Evolutionary conservation across 345 rosid species (phyloP).

Genomic region (Aurinia saxatilis): DNA sequence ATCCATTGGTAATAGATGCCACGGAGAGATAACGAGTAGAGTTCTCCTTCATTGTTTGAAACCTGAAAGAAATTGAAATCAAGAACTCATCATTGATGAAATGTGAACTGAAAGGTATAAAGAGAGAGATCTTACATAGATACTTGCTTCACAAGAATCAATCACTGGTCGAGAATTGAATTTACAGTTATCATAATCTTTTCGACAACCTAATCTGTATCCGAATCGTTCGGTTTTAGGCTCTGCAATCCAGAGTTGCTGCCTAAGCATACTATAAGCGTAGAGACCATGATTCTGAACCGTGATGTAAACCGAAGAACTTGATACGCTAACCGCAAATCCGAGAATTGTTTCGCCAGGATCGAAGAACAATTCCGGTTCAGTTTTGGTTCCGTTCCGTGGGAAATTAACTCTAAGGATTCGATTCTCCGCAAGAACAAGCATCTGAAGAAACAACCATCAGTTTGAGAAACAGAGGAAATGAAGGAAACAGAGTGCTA

Average conservation of each 20-base stretch:
- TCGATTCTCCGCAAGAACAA: slow-evolving; percentile 66
- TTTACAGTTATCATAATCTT: slow-evolving; percentile 45
- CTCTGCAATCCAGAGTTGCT: slow-evolving; percentile 72
- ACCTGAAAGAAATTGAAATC: slow-evolving; percentile 40
- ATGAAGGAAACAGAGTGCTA: background rate
- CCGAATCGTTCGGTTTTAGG: slow-evolving; percentile 51
- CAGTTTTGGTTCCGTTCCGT: slow-evolving; percentile 36
- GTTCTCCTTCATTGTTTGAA: slow-evolving; percentile 64
- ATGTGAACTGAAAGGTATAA: background rate
- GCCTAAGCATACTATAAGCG: slow-evolving; percentile 32
- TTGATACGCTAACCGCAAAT: slow-evolving; percentile 50
- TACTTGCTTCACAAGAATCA: slow-evolving; percentile 66
- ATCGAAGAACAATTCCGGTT: slow-evolving; percentile 49
- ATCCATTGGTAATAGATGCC: slow-evolving; percentile 64
- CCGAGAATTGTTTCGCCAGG: slow-evolving; percentile 59
- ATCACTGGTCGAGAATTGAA: slow-evolving; percentile 60
- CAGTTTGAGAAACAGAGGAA: background rate
- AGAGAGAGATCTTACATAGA: slow-evolving; percentile 45
- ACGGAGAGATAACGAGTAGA: slow-evolving; percentile 68
- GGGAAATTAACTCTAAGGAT: slow-evolving; percentile 42
- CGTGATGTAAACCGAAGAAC: slow-evolving; percentile 54
- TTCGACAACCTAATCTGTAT: slow-evolving; percentile 62
- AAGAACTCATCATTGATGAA: background rate
- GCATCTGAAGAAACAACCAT: slow-evolving; percentile 42
- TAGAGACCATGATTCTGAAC: slow-evolving; percentile 56